phyloP scores from a whole-genome alignment of 768 basidiomycete genomes.

The Cystofilobasidium ferigula region DNA sequence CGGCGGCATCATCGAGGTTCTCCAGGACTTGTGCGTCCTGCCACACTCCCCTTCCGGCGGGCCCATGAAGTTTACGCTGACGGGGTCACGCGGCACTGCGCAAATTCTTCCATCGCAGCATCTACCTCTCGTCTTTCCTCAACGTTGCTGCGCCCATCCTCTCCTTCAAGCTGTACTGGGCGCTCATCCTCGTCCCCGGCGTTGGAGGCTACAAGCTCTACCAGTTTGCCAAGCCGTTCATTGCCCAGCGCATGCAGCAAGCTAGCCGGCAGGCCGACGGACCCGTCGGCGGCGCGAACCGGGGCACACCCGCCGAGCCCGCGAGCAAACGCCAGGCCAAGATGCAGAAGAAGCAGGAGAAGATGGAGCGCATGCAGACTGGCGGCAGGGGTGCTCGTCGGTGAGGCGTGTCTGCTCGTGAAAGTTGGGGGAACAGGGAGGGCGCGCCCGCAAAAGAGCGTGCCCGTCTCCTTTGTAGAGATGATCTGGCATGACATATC shows the following conservation, averaged over 20 bases:
- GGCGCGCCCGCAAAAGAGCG: background rate
- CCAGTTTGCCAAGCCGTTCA: background rate
- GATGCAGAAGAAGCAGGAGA: slow-evolving; percentile 16
- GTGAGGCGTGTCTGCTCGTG: too few relatives aligned
- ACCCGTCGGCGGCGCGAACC: background rate
- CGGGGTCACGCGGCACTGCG: too few relatives aligned
- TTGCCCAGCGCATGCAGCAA: background rate
- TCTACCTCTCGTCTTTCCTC: background rate
- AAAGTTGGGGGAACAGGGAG: background rate
- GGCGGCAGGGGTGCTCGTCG: background rate
- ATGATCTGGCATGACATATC: background rate
- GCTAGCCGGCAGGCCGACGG: background rate
- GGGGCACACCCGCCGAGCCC: background rate
- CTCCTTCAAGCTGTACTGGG: slow-evolving; percentile 6
- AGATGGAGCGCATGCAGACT: background rate
- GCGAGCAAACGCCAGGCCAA: background rate
- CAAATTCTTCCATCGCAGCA: too few relatives aligned
- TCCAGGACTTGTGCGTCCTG: slow-evolving; percentile 1
- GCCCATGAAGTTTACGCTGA: too few relatives aligned
- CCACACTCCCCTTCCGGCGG: background rate
- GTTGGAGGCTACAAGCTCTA: slow-evolving; percentile 1
- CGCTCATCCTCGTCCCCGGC: background rate
- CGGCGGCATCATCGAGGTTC: background rate
- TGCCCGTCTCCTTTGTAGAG: background rate
- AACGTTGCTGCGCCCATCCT: background rate